Conservation (phyloP, 2,329 filamentous ascomycete species). For the Botrytis galanthina region DNA sequence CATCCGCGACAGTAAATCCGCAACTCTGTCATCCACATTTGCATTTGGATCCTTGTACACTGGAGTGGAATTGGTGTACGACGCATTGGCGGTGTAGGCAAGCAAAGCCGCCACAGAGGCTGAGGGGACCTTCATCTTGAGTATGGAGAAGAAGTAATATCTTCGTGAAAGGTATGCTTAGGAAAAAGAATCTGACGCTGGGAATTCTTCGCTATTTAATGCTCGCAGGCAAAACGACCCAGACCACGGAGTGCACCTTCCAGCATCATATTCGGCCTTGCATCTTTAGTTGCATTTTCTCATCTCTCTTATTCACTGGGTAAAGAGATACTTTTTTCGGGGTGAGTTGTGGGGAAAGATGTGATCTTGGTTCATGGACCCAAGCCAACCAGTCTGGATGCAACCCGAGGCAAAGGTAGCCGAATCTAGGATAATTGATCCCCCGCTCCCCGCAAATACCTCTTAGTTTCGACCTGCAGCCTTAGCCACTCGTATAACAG, state of each 20-base stretch:
- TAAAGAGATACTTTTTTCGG: neutral
- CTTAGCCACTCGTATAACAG: neutral
- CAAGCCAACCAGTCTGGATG: constrained; percentile 1
- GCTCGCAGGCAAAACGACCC: neutral
- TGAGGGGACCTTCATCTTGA: constrained; percentile 17
- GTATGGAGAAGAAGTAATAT: neutral
- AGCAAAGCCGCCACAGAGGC: constrained; percentile 9
- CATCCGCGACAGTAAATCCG: constrained; percentile 69
- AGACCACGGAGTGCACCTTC: constrained; percentile 16
- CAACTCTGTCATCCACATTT: constrained; percentile 60
- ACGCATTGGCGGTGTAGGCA: constrained; percentile 6
- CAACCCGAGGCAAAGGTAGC: neutral
- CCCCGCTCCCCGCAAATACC: constrained; percentile 3
- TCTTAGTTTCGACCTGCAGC: constrained; percentile 14
- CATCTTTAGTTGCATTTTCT: neutral
- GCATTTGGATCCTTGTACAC: constrained; percentile 64
- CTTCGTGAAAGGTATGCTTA: neutral
- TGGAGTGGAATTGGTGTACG: constrained; percentile 33
- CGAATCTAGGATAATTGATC: constrained; percentile 4
- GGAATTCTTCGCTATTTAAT: constrained; percentile 13
- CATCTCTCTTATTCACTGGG: constrained; percentile 7
- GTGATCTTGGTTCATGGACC: neutral
- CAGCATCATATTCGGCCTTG: constrained; percentile 9
- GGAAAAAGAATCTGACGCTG: neutral
- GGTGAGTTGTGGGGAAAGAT: neutral